These are phyloP conservation scores for Brassica carinata DNA, from an alignment of 345 rosid genomes.

Conservation along the genomic window DNA sequence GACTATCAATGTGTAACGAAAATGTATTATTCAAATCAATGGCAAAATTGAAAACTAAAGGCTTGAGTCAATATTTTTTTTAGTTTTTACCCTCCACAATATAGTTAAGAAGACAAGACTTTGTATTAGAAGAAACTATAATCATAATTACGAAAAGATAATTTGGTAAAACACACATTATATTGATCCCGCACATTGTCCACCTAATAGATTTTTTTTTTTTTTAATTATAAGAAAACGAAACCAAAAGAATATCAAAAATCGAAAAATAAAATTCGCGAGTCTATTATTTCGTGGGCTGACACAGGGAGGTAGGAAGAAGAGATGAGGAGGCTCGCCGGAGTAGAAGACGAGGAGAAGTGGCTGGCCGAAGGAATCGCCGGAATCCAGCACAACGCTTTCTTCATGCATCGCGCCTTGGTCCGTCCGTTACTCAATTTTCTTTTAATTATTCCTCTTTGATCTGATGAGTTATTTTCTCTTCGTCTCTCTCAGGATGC, in stretches of 20 bases:
- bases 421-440: conserved; percentile 49
- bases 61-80: too few species aligned
- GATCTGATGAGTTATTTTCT: conserved; percentile 17
- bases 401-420: conserved; percentile 88
- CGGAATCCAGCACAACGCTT: conserved; percentile 86
- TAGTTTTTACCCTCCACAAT: too few species aligned
- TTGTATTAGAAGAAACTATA: not conserved
- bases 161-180: too few species aligned
- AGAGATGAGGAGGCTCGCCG: conserved; percentile 46
- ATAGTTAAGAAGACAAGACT: too few species aligned
- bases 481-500: conserved; percentile 53
- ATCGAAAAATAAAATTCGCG: not conserved
- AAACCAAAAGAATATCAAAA: not conserved
- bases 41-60: too few species aligned
- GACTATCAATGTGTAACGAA: not conserved
- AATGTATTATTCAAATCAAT: too few species aligned
- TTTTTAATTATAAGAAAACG: not conserved
- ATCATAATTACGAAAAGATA: not conserved
- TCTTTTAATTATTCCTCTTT: not conserved
- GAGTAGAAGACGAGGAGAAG: conserved; percentile 82
- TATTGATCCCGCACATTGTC: too few species aligned
- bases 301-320: conserved; percentile 22
- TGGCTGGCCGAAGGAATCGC: conserved; percentile 99
- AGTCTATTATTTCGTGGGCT: conserved; percentile 31
- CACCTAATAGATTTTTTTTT: too few species aligned